phyloP scores from a whole-genome alignment of 2,329 filamentous ascomycete species.

The Fusarium ramigenum region DNA sequence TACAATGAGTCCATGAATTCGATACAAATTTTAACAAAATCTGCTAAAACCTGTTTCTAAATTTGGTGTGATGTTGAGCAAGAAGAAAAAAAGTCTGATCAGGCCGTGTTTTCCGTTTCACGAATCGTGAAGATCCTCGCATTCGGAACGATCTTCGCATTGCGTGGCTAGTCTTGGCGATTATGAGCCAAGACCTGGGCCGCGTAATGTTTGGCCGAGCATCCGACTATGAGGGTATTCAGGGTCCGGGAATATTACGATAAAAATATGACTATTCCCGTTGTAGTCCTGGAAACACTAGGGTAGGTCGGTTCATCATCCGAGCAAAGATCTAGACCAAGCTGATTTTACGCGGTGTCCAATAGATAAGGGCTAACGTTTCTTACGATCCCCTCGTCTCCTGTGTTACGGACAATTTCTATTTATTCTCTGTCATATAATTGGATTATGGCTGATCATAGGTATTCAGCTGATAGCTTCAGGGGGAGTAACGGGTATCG shows the following conservation, averaged over 20 bases:
- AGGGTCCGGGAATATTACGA: neutral
- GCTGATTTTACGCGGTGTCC: neutral
- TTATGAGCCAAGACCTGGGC: constrained; percentile 25
- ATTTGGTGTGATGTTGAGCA: constrained; percentile 1
- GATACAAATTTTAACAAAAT: neutral
- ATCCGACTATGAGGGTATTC: constrained; percentile 6
- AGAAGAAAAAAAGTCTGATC: neutral
- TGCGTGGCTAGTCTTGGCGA: constrained; percentile 15
- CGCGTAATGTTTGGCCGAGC: constrained; percentile 17
- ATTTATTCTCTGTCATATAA: neutral
- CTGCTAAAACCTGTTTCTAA: neutral
- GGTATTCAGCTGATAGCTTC: neutral
- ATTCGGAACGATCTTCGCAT: constrained; percentile 5
- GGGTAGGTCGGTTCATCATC: neutral
- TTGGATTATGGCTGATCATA: neutral
- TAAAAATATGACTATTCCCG: neutral
- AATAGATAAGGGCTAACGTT: neutral
- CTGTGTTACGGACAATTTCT: neutral
- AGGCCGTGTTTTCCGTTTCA: neutral
- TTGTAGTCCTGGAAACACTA: neutral
- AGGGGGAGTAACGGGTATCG: too few species aligned
- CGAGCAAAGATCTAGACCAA: neutral
- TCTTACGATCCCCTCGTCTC: neutral
- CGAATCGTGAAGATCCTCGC: neutral
- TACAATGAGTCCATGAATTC: constrained; percentile 38